Evolutionary conservation across 495 filamentous ascomycete genomes (phyloP), one percentile per base, ranked within the genome.

Genomic region (Podospora bellae-mahoneyi): DNA sequence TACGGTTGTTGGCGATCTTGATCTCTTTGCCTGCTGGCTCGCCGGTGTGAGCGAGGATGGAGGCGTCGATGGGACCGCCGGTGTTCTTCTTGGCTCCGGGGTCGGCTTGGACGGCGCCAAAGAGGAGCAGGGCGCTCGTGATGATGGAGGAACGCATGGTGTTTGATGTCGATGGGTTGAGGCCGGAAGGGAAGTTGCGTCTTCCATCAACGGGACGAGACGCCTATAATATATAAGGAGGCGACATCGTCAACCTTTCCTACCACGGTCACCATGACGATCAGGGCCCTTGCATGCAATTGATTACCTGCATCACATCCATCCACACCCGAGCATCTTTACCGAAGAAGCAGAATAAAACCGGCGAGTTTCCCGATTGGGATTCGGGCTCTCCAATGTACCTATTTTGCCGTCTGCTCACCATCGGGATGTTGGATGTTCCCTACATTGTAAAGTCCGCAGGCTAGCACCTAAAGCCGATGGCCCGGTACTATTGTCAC

Each of bases 21-120:
- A 75, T 69, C 59, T 76, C 74, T 60, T 67, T 71, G 28, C 79
- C 79, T 0, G 73, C 69, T 2, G 78, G 72, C 3, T 69, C 71
- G 19, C 79, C 79, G n/a, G 66, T 68, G 48, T 78, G 74, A 28
- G 75, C 78, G 15, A 80, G 72, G 53, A 79, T 68, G 2, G 71
- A 69, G 1, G 65, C 63, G 44, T 71, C 69, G 1, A 56, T 27
- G n/a, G 60, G 28, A 19, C 65, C 66, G 10, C 7, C 32, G 18
- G 59, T 32, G 10, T 58, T 59, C 58, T 26, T 58, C 1, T 20
- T 19, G 5, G 9, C n/a, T 10, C 15, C 15, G 7, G n/a, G n/a
- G 55, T n/a, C 55, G 23, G 55, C 23, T 20, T 19, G n/a, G 23
- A 59, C 68, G 6, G 54, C 59, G 1, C 64, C 63, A 23, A 60